A percentile compares a stretch with the other conserved stretches of the same genome.
phyloP scores from a whole-genome alignment of 2,329 filamentous ascomycete species.

The Cladophialophora exuberans region DNA sequence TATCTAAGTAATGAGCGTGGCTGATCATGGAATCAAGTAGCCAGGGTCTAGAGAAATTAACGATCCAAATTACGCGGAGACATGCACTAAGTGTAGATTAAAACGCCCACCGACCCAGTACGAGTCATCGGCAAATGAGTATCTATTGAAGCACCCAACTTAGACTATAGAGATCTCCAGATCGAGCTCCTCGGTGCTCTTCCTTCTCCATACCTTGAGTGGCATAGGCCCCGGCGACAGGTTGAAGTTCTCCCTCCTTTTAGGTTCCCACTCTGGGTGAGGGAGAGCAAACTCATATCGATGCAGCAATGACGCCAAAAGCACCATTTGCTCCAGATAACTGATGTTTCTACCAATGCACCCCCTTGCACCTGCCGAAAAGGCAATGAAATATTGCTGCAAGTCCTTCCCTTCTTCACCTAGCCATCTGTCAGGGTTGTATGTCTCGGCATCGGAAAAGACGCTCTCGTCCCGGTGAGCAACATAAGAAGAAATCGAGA shows the following conservation, averaged over 20 bases:
- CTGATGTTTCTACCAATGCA: slow-evolving; percentile 49
- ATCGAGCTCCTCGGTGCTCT: not conserved
- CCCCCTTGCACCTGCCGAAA: slow-evolving; percentile 44
- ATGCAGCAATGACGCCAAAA: slow-evolving; percentile 48
- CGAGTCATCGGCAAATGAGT: no score
- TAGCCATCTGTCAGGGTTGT: slow-evolving; percentile 62
- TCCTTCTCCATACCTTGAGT: slow-evolving; percentile 38
- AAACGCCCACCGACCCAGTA: no score
- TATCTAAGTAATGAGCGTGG: no score
- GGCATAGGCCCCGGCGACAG: slow-evolving; percentile 35
- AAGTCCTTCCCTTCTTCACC: slow-evolving; percentile 23
- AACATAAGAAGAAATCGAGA: slow-evolving; percentile 74
- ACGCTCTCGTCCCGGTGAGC: slow-evolving; percentile 72
- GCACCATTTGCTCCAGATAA: slow-evolving; percentile 52
- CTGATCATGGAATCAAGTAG: no score
- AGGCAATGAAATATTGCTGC: slow-evolving; percentile 37
- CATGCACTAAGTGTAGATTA: no score
- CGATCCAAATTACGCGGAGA: no score
- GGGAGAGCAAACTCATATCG: slow-evolving; percentile 47
- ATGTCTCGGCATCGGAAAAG: slow-evolving; percentile 67
- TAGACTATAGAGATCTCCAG: no score
- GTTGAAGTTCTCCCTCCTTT: slow-evolving; percentile 38
- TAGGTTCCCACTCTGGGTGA: slow-evolving; percentile 35
- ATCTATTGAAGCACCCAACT: no score
- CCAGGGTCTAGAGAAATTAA: no score